These are phyloP conservation scores for Penicillium olsonii DNA, from an alignment of 2,329 filamentous ascomycete species.

Conservation along the genomic window DNA sequence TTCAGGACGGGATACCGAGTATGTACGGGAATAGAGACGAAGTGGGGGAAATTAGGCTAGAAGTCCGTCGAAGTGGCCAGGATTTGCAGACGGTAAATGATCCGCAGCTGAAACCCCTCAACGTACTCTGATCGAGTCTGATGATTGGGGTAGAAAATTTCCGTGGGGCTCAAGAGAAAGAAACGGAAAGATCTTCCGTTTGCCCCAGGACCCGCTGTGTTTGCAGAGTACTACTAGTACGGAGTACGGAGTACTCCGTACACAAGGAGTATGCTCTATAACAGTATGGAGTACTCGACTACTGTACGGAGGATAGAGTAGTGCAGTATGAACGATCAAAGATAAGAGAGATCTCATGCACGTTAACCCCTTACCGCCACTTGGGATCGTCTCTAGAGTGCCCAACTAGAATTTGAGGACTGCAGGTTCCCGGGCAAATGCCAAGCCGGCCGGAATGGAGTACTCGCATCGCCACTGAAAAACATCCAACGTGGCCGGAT, in stretches of 20 bases:
- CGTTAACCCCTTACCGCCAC: conserved; percentile 20
- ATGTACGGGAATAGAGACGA: background rate
- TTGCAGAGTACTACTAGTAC: background rate
- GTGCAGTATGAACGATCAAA: too few relatives aligned
- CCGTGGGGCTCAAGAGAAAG: conserved; percentile 22
- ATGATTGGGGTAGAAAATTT: conserved; percentile 22
- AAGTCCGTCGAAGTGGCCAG: conserved; percentile 10
- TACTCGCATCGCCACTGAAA: conserved; percentile 19
- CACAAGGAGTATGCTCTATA: background rate
- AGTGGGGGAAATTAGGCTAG: conserved; percentile 1
- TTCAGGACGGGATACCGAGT: background rate
- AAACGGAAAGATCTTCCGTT: conserved; percentile 9
- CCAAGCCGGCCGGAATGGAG: conserved; percentile 16
- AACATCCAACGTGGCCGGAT: conserved; percentile 7
- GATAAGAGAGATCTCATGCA: conserved; percentile 21
- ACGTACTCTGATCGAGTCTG: too few relatives aligned
- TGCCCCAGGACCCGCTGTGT: background rate
- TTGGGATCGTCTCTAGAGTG: background rate
- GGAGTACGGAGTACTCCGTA: background rate
- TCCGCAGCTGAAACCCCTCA: conserved; percentile 14
- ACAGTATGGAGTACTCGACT: too few relatives aligned
- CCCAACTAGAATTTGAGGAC: background rate
- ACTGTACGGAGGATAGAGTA: too few relatives aligned
- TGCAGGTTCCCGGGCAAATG: conserved; percentile 10
- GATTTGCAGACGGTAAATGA: background rate